A percentile compares a stretch with the other conserved stretches of the same genome.
phyloP scores from a whole-genome alignment of 164 flowering plant species.

The Sedum album region DNA sequence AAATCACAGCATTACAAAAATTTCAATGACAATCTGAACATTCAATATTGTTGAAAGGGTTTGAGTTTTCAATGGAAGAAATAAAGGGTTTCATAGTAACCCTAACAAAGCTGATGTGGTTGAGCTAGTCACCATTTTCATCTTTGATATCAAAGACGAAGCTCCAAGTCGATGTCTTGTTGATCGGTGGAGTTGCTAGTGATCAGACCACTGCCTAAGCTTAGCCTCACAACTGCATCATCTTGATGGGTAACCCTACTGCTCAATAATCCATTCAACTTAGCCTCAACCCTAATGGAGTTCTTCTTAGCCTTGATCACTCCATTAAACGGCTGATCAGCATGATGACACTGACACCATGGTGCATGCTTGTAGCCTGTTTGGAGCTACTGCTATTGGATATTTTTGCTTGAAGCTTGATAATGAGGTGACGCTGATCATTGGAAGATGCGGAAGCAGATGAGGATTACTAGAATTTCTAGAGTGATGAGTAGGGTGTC shows the following conservation, averaged over 20 bases:
- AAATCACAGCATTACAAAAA: too few species aligned
- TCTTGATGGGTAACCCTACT: not conserved
- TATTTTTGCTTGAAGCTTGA: not conserved
- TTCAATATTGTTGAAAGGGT: too few species aligned
- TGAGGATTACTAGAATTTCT: not conserved
- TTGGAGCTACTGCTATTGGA: not conserved
- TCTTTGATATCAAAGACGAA: not conserved
- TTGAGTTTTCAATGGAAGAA: too few species aligned
- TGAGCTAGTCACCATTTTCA: not conserved
- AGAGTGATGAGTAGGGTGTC: not conserved
- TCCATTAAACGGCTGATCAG: not conserved
- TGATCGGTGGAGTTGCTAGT: not conserved
- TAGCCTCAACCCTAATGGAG: not conserved
- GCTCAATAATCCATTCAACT: not conserved
- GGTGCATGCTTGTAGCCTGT: not conserved
- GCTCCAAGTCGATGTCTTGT: not conserved
- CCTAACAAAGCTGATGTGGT: not conserved
- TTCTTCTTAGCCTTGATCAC: not conserved
- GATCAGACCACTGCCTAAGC: not conserved
- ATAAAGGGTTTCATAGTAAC: not conserved
- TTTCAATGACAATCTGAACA: too few species aligned
- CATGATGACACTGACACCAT: not conserved
- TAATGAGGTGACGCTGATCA: not conserved
- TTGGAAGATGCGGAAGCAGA: not conserved
- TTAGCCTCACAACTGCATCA: not conserved